A percentile compares a stretch with the other conserved stretches of the same genome.
These are phyloP conservation scores for Mollisia scopiformis DNA, from an alignment of 2,329 filamentous ascomycete genomes.

Conservation along the genomic window DNA sequence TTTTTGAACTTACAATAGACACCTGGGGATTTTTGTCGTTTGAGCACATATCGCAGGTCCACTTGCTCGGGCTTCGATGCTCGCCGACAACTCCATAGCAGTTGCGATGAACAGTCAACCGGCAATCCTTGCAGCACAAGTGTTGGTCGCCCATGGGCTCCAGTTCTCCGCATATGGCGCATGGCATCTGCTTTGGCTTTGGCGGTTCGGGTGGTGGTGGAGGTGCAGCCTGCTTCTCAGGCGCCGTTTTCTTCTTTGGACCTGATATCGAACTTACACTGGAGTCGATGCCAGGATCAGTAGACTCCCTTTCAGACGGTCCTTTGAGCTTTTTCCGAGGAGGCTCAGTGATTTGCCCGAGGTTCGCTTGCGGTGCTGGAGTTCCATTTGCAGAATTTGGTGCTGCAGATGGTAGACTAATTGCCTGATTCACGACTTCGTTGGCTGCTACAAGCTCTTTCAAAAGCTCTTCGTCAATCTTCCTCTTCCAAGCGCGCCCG, in stretches of 20 bases:
- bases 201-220: slow-evolving; percentile 77
- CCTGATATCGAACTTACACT: slow-evolving; percentile 27
- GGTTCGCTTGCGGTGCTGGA: slow-evolving; percentile 24
- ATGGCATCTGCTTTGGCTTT: slow-evolving; percentile 77
- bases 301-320: slow-evolving; percentile 45
- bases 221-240: slow-evolving; percentile 66
- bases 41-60: slow-evolving; percentile 93
- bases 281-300: slow-evolving; percentile 8
- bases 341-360: slow-evolving; percentile 48
- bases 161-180: slow-evolving; percentile 78
- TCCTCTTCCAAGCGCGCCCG: slow-evolving; percentile 82
- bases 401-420: slow-evolving; percentile 36
- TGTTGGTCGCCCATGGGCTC: slow-evolving; percentile 74
- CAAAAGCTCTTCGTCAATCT: slow-evolving; percentile 87
- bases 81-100: slow-evolving; percentile 87
- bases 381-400: slow-evolving; percentile 28
- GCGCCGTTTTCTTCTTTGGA: slow-evolving; percentile 50
- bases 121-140: slow-evolving; percentile 83
- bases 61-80: slow-evolving; percentile 71
- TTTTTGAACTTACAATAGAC: slow-evolving; percentile 72
- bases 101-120: slow-evolving; percentile 85
- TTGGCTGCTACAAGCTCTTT: slow-evolving; percentile 71
- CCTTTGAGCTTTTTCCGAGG: slow-evolving; percentile 68
- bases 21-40: slow-evolving; percentile 93
- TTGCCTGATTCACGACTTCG: slow-evolving; percentile 55